phyloP scores from a whole-genome alignment of 1,284 basidiomycete genomes.

The Cronartium quercuum region DNA sequence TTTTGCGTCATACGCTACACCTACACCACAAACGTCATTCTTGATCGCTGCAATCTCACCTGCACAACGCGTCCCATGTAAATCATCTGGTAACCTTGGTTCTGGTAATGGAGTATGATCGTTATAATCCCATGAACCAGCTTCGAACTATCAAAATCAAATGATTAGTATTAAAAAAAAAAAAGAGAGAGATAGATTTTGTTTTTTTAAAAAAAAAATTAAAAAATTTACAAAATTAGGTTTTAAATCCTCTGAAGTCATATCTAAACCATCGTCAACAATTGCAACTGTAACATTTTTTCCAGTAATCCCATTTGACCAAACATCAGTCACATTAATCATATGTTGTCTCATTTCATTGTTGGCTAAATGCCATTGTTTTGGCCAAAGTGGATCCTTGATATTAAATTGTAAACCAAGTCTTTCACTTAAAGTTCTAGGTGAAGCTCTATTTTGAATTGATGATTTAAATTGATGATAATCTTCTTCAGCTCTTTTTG shows the following conservation, averaged over 20 bases:
- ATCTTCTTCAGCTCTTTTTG: not conserved
- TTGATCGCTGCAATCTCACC: constrained; percentile 96
- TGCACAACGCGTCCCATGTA: constrained; percentile 95
- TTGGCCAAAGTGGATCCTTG: constrained; percentile 73
- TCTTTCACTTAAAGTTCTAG: constrained; percentile 1
- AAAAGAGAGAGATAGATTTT: not conserved
- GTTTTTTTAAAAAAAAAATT: not conserved
- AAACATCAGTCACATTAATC: constrained; percentile 78
- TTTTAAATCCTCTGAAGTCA: constrained; percentile 52
- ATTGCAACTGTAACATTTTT: constrained; percentile 79
- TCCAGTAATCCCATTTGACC: constrained; percentile 80
- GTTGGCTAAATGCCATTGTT: constrained; percentile 91
- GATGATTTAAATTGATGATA: not conserved
- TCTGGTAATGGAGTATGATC: constrained; percentile 81
- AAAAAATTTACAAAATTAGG: constrained; percentile 46
- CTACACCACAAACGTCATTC: constrained; percentile 90
- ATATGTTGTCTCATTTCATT: constrained; percentile 66
- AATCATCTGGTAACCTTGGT: constrained; percentile 82
- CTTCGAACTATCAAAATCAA: constrained; percentile 60
- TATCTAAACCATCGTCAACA: constrained; percentile 94
- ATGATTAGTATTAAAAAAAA: not conserved
- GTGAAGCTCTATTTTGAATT: not conserved
- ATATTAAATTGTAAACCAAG: constrained; percentile 57
- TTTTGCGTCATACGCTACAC: constrained; percentile 84
- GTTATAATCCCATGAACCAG: constrained; percentile 94